phyloP scores from a whole-genome alignment of 441 rosid species.

The Mallotus repandus region DNA sequence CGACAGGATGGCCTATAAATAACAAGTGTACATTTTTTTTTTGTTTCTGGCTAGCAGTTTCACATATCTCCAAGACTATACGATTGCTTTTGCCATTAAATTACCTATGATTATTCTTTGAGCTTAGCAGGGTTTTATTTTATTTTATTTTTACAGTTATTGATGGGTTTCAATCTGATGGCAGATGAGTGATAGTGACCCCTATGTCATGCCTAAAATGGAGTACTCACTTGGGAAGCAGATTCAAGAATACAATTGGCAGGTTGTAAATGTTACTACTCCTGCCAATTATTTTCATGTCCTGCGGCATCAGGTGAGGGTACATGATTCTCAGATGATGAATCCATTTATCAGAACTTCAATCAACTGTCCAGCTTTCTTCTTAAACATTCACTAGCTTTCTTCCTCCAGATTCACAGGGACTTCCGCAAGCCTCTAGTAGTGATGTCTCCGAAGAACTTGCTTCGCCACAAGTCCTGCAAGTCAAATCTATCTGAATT shows the following conservation, averaged over 20 bases:
- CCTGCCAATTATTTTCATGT: constrained; percentile 99
- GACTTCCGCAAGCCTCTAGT: constrained; percentile 92
- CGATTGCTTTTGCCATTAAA: neutral
- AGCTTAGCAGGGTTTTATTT: too few relatives aligned
- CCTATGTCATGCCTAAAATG: constrained; percentile 88
- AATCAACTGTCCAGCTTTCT: neutral
- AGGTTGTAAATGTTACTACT: constrained; percentile 95
- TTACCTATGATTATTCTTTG: constrained; percentile 14
- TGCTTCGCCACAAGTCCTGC: constrained; percentile 95
- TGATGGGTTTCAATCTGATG: neutral
- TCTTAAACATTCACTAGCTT: constrained; percentile 18
- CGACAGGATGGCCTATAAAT: too few relatives aligned
- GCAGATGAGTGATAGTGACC: constrained; percentile 98
- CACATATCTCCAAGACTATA: too few relatives aligned
- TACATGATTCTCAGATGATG: constrained; percentile 1
- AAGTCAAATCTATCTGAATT: constrained; percentile 94
- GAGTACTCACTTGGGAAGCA: constrained; percentile 84
- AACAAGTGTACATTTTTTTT: too few relatives aligned
- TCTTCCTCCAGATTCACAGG: constrained; percentile 66
- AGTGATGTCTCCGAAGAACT: constrained; percentile 92
- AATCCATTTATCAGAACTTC: neutral
- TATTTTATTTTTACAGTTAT: too few relatives aligned
- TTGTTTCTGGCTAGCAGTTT: too few relatives aligned
- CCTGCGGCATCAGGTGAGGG: constrained; percentile 79
- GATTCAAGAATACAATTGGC: constrained; percentile 98